Evolutionary conservation across 371 early-diverging fungal species (phyloP), one percentile per base, ranked within the genome.

Genomic region (Apophysomyces trapeziformis): DNA sequence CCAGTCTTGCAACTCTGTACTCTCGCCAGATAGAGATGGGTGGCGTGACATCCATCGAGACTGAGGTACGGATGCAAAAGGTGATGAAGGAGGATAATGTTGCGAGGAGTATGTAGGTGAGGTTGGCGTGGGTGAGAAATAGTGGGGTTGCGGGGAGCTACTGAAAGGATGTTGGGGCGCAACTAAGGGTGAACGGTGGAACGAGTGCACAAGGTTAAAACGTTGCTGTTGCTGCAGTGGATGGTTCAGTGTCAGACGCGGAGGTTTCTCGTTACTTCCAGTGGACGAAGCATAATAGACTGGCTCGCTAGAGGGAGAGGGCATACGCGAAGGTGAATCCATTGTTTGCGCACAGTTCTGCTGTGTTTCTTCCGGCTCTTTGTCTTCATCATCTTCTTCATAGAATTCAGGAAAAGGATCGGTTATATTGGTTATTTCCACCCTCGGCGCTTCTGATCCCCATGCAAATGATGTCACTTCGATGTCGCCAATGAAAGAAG

Each of bases 341-440:
- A 50, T 58, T 38, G 56, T 50, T 32, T 57, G 39, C 37, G 21
- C 26, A 14, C n/a, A 12, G 32, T 21, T 16, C 36, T 43, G 45
- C 44, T 59, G 45, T 47, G 37, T 32, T 43, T 64, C 21, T 26
- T 67, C 68, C 12, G 63, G 59, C n/a, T 60, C 60, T 3, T 68
- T 67, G n/a, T 73, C 77, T 1, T 68, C 72, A 38, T 73, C 74
- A 21, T 65, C 72, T 0, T 76, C 73, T 2, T 72, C 75, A 72
- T 98, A 98, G 74, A 96, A 96, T 74, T 96, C 97, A 7, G 93
- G 89, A 43, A 91, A 87, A 0, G 97, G 96, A 63, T 95, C 95
- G 16, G 91, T 89, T 18, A 98, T 85, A 61, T 95, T 90, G 7
- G 80, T 80, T 16, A 96, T 90, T 57, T 91, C 90, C n/a, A 96